Conservation (phyloP, 805 yeast genomes). For the Nakazawaea anatomiae region DNA sequence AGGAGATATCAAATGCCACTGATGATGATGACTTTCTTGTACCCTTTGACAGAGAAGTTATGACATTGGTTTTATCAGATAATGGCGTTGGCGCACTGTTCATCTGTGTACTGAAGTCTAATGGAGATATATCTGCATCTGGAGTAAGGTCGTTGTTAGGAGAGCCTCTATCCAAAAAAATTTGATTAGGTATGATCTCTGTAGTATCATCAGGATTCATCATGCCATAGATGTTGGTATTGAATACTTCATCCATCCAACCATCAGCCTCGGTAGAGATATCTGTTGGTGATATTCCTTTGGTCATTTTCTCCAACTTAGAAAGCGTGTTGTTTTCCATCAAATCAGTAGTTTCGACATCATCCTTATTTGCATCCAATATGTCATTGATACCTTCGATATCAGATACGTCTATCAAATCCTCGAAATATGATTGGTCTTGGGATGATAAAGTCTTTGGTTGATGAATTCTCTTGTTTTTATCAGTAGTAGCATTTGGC, state of each 20-base stretch:
- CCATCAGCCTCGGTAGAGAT: constrained; percentile 4
- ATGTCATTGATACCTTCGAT: constrained; percentile 13
- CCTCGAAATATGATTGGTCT: constrained; percentile 1
- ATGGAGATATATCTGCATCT: constrained; percentile 9
- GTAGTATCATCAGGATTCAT: not conserved
- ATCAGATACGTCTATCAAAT: constrained; percentile 13
- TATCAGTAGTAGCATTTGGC: constrained; percentile 14
- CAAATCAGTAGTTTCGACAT: constrained; percentile 12
- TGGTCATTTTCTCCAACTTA: not conserved
- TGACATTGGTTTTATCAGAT: not conserved
- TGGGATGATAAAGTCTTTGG: not conserved
- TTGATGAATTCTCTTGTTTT: constrained; percentile 10
- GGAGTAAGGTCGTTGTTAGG: constrained; percentile 7
- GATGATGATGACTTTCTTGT: not conserved
- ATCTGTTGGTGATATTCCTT: not conserved
- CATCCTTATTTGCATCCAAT: constrained; percentile 10
- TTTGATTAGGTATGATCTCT: constrained; percentile 1
- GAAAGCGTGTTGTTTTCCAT: not conserved
- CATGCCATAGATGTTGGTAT: constrained; percentile 2
- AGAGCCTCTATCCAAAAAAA: constrained; percentile 4
- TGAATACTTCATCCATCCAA: constrained; percentile 10
- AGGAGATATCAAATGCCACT: not conserved
- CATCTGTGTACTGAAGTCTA: constrained; percentile 4
- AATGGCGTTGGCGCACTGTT: not conserved
- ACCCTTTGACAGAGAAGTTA: not conserved